A percentile compares a stretch with the other conserved stretches of the same genome.
These are phyloP conservation scores for Pyricularia sp. DNA, from an alignment of 2,329 filamentous ascomycete species.

Conservation along the genomic window DNA sequence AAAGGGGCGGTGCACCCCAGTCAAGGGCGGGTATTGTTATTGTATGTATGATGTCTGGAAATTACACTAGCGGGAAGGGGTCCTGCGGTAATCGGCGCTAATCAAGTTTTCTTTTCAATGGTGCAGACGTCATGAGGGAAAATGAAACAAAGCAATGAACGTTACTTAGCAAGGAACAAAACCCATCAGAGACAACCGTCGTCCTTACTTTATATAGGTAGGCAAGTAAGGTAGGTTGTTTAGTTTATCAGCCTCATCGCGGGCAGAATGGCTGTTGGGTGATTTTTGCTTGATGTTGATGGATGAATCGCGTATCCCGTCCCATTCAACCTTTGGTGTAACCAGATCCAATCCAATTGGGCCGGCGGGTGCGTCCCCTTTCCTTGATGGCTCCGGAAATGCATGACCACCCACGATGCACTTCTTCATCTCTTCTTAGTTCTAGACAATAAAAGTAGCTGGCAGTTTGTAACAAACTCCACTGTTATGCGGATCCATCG, in stretches of 20 bases:
- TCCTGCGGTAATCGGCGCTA: background rate
- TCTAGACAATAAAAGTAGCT: background rate
- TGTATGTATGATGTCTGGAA: background rate
- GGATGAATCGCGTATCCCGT: background rate
- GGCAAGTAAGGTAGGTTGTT: too few species aligned
- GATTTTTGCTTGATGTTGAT: background rate
- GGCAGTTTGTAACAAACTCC: background rate
- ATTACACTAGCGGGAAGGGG: background rate
- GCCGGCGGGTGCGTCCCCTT: background rate
- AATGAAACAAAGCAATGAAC: background rate
- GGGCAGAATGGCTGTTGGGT: background rate
- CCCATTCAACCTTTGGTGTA: background rate
- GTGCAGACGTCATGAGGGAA: background rate
- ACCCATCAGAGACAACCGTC: background rate
- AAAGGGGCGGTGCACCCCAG: background rate
- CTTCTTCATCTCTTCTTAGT: background rate
- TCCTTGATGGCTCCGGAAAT: background rate
- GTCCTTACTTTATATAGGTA: background rate
- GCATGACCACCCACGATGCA: background rate
- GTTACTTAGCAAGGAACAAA: background rate
- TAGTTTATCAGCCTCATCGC: background rate
- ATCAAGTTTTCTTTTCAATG: background rate
- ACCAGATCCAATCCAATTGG: background rate
- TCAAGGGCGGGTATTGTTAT: background rate
- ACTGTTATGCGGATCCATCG: background rate